phyloP scores from a whole-genome alignment of 352 stramenopile genomes.

The Phytopythium sindhum region DNA sequence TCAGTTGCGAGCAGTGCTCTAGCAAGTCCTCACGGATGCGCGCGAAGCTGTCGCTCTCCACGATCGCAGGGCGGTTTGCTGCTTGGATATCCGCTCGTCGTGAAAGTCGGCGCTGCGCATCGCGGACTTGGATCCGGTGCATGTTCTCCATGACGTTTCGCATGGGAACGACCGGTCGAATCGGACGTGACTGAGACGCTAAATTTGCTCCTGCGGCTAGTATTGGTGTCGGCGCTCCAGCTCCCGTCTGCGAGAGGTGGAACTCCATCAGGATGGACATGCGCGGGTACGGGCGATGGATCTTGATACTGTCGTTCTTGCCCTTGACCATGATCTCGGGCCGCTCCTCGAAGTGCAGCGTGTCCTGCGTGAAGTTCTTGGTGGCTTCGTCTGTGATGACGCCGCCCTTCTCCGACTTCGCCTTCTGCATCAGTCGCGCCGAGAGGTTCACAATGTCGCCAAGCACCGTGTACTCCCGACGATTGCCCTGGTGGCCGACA shows the following conservation, averaged over 20 bases:
- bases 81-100: conserved; percentile 47
- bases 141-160: conserved; percentile 85
- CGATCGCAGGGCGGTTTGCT: conserved; percentile 37
- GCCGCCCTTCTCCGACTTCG: conserved; percentile 76
- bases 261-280: conserved; percentile 85
- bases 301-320: conserved; percentile 90
- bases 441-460: conserved; percentile 94
- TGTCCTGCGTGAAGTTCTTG: conserved; percentile 77
- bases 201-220: not conserved
- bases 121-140: conserved; percentile 81
- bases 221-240: not conserved
- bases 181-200: not conserved
- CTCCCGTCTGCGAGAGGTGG: conserved; percentile 42
- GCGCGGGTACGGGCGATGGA: conserved; percentile 80
- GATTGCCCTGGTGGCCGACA: conserved; percentile 87
- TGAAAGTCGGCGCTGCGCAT: conserved; percentile 65
- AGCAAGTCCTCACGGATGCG: conserved; percentile 48
- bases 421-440: conserved; percentile 90
- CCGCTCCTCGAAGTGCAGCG: conserved; percentile 87
- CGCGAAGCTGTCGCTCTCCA: conserved; percentile 62
- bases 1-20: conserved; percentile 64
- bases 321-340: conserved; percentile 91
- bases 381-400: conserved; percentile 89
- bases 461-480: conserved; percentile 92
- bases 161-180: conserved; percentile 41